These are phyloP conservation scores for Orbilia quercus DNA, from an alignment of 2,329 filamentous ascomycete species.

Conservation along the genomic window DNA sequence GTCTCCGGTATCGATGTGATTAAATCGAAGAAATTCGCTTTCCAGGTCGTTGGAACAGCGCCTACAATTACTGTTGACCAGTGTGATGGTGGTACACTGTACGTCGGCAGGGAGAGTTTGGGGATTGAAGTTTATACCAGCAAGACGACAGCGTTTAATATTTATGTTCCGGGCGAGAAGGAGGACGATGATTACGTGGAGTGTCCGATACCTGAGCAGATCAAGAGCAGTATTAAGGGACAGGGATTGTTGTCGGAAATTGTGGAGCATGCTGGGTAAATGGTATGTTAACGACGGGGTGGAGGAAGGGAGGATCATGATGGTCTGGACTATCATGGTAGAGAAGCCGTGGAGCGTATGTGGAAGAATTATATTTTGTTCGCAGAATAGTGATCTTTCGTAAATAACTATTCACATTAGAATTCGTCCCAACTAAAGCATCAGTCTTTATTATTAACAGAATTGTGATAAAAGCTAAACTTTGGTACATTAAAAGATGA, in stretches of 20 bases:
- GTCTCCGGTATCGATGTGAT: slow-evolving; percentile 94
- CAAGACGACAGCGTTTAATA: slow-evolving; percentile 87
- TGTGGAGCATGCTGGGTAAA: slow-evolving; percentile 87
- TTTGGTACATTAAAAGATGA: no score
- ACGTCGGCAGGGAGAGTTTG: slow-evolving; percentile 82
- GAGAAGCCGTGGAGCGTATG: not conserved
- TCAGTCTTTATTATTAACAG: no score
- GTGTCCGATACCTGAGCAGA: slow-evolving; percentile 88
- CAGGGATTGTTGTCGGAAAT: slow-evolving; percentile 89
- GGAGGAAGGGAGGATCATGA: not conserved
- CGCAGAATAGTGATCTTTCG: not conserved
- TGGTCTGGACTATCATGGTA: not conserved
- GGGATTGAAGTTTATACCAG: slow-evolving; percentile 86
- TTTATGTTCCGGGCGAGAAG: slow-evolving; percentile 78
- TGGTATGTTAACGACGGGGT: not conserved
- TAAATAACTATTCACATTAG: no score
- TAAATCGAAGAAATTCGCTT: slow-evolving; percentile 91
- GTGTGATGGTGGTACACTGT: slow-evolving; percentile 88
- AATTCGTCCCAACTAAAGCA: no score
- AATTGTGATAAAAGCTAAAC: no score
- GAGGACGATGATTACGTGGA: slow-evolving; percentile 86
- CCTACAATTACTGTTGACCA: slow-evolving; percentile 93
- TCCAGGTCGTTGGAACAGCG: slow-evolving; percentile 87
- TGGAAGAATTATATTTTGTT: not conserved
- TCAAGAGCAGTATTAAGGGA: slow-evolving; percentile 78